A percentile compares a stretch with the other conserved stretches of the same genome.
These are phyloP conservation scores for Pseudogymnoascus pannorum DNA, from an alignment of 2,329 filamentous ascomycete genomes.

Conservation along the genomic window DNA sequence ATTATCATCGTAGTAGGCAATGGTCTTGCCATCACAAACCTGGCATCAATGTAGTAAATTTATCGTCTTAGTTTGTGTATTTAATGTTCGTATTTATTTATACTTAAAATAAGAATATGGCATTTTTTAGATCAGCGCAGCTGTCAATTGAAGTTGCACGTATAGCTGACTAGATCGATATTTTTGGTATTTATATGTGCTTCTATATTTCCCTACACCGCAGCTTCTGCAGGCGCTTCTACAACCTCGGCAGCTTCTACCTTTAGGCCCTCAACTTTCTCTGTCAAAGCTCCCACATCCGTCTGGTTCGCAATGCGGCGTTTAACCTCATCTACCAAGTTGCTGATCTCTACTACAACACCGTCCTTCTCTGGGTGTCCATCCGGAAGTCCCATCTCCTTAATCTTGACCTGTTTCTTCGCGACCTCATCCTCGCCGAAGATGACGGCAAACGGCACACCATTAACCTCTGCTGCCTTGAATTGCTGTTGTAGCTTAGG, in stretches of 20 bases:
- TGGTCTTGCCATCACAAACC: background rate
- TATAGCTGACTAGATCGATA: background rate
- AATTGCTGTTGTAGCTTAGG: conserved; percentile 85
- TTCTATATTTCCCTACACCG: background rate
- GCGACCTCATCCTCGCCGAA: conserved; percentile 85
- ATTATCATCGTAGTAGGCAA: background rate
- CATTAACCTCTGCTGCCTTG: conserved; percentile 74
- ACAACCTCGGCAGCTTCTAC: conserved; percentile 13
- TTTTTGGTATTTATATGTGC: background rate
- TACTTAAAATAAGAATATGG: background rate
- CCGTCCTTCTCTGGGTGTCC: conserved; percentile 89
- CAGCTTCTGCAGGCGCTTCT: background rate
- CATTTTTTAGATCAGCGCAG: background rate
- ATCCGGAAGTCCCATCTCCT: conserved; percentile 71
- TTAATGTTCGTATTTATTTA: background rate
- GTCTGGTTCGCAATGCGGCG: conserved; percentile 35
- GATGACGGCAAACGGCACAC: conserved; percentile 80
- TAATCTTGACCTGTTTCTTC: conserved; percentile 77
- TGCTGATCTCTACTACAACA: conserved; percentile 58
- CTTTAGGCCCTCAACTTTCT: conserved; percentile 24
- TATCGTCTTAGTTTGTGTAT: background rate
- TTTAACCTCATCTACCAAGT: conserved; percentile 58
- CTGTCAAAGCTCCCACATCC: conserved; percentile 24
- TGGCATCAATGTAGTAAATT: background rate
- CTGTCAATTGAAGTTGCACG: background rate